Base-by-base conservation (phyloP, 2,329 filamentous ascomycete species). In the Colletotrichum sp. region DNA sequence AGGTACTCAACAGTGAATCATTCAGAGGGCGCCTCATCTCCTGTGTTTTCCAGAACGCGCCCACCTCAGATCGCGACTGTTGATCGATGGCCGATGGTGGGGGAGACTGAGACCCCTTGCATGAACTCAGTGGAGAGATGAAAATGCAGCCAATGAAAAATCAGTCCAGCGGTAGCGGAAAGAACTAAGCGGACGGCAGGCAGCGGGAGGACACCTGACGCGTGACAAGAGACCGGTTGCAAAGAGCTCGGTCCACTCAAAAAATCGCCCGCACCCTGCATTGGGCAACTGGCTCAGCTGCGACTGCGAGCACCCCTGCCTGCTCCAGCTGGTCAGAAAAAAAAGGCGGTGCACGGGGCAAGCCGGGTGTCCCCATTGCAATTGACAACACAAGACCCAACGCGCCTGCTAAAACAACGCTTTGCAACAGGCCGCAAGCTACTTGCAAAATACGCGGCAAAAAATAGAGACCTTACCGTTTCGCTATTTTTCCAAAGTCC, bases 391-490 rank as follows among this genome's bases (percentile, higher is more conserved):
- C 56, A 67, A 60, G 32, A 43, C 64, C 32, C 22, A 67, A 66
- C 76, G 70, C 70, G 70, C 66, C 70, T 69, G 55, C 69, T 25
- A 65, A 68, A 74, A 67, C 48, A 58, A 22, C 61, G 30, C 32
- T 64, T 43, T 70, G 52, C 56, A 71, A 58, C 56, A 48, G 62
- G 25, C 69, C 22, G 27, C 28, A 70, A 56, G 70, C 65, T 71
- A 75, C 74, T 73, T 66, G 32, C n/a, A 65, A 74, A 76, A 69
- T 72, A 56, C 70, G 66, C 69, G 32, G 30, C 75, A 58, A 66
- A 78, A 78, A 78, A 73, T 71, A 72, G 68, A 72, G 69, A 70
- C 75, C 65, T 72, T 70, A 25, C 76, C 71, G 72, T 75, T 77
- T 77, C 71, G 69, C 64, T 66, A 64, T 70, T 73, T 78, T 78